Percentiles rank a stretch among this genome's conserved stretches.
Evolutionary conservation across 2,329 filamentous ascomycete genomes (phyloP).

Genomic region (Gaeumannomyces tritici): DNA sequence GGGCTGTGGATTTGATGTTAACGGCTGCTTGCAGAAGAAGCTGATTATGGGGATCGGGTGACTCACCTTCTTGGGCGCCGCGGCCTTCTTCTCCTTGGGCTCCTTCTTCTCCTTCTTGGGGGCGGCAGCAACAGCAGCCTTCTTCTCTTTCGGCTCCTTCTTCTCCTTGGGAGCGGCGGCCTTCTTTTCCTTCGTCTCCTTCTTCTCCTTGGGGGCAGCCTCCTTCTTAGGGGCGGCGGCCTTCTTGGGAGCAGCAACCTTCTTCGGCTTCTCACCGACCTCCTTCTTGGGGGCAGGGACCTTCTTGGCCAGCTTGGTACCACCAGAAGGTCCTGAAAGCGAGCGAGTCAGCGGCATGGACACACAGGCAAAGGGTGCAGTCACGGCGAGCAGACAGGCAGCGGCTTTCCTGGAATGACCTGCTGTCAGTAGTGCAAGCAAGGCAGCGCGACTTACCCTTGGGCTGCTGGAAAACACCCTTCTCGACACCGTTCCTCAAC

Average conservation of each 20-base stretch:
- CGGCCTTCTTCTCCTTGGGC: constrained; percentile 22
- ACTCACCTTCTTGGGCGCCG: not conserved
- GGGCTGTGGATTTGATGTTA: constrained; percentile 41
- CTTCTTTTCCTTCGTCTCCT: constrained; percentile 36
- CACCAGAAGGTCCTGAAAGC: constrained; percentile 63
- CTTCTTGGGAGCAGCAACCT: constrained; percentile 29
- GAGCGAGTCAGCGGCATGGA: constrained; percentile 7
- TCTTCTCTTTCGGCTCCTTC: constrained; percentile 32
- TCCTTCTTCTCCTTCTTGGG: constrained; percentile 41
- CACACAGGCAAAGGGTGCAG: too few relatives aligned
- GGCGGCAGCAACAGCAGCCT: constrained; percentile 21
- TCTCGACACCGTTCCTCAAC: constrained; percentile 72
- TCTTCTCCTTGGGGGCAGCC: constrained; percentile 32
- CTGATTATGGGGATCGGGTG: too few relatives aligned
- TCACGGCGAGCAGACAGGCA: not conserved
- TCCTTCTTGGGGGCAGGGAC: constrained; percentile 26
- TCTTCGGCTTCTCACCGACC: constrained; percentile 17
- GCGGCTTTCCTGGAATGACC: too few relatives aligned
- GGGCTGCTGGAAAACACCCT: constrained; percentile 78
- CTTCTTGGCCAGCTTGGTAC: constrained; percentile 89
- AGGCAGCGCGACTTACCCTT: constrained; percentile 56
- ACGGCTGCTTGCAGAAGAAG: too few relatives aligned
- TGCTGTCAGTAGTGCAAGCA: too few relatives aligned
- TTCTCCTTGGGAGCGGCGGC: constrained; percentile 31
- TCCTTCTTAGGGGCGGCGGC: constrained; percentile 29